Conservation (phyloP, 2,329 filamentous ascomycete genomes). For the Dothistroma pini region DNA sequence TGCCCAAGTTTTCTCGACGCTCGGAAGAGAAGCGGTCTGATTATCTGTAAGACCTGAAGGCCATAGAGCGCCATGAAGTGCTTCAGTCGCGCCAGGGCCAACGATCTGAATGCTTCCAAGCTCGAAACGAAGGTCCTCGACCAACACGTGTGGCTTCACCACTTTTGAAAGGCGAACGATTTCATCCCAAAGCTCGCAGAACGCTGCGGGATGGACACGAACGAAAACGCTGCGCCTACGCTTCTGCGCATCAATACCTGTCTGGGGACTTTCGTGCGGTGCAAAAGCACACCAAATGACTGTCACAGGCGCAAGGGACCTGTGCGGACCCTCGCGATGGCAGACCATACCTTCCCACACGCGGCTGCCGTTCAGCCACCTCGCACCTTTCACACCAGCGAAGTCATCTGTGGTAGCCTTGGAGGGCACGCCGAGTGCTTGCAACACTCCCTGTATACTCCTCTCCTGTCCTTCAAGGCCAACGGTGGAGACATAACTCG, state of each 20-base stretch:
- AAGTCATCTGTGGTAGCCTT: slow-evolving; percentile 33
- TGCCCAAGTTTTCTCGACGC: slow-evolving; percentile 46
- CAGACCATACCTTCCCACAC: slow-evolving; percentile 56
- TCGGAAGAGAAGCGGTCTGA: slow-evolving; percentile 37
- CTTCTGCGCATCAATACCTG: slow-evolving; percentile 33
- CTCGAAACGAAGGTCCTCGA: slow-evolving; percentile 69
- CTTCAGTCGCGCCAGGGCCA: slow-evolving; percentile 74
- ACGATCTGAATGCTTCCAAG: slow-evolving; percentile 68
- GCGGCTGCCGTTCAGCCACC: slow-evolving; percentile 66
- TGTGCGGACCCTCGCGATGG: slow-evolving; percentile 53
- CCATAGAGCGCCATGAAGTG: slow-evolving; percentile 65
- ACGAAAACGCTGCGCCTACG: slow-evolving; percentile 59
- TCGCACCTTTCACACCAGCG: slow-evolving; percentile 62
- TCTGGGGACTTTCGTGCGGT: slow-evolving; percentile 17
- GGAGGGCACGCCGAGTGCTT: slow-evolving; percentile 56
- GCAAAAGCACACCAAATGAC: slow-evolving; percentile 66
- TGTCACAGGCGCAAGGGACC: slow-evolving; percentile 65
- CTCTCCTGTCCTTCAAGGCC: slow-evolving; percentile 64
- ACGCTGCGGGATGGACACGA: slow-evolving; percentile 78
- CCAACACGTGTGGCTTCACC: slow-evolving; percentile 58
- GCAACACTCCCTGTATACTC: slow-evolving; percentile 64
- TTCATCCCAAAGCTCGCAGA: slow-evolving; percentile 64
- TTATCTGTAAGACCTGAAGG: slow-evolving; percentile 32
- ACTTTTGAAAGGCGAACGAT: slow-evolving; percentile 56
- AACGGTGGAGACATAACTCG: slow-evolving; percentile 89